Percentiles rank a stretch among this genome's conserved stretches.
Conservation (phyloP, 75 land plant genomes). For the Sequoiadendron giganteum region DNA sequence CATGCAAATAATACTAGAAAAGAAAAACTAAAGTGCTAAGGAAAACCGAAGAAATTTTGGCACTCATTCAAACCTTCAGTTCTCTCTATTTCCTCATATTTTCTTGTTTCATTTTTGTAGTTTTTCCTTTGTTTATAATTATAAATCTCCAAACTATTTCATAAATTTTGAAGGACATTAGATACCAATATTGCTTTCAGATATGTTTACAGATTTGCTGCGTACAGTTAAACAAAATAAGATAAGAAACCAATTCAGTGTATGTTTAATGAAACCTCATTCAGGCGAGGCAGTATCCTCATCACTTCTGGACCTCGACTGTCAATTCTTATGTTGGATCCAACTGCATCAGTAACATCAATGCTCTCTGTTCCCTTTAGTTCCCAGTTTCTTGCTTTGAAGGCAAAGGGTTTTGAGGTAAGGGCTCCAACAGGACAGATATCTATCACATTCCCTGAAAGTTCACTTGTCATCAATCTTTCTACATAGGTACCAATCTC, state of each 20-base stretch:
- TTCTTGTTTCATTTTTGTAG: neutral
- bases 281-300: constrained; percentile 92
- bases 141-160: neutral
- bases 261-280: constrained; percentile 62
- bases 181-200: neutral
- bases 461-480: constrained; percentile 95
- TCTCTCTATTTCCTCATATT: neutral
- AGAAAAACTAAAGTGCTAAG: neutral
- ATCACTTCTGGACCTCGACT: constrained; percentile 99
- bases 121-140: neutral
- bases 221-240: neutral
- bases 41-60: neutral
- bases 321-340: constrained; percentile 92
- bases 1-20: neutral
- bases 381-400: constrained; percentile 98
- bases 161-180: neutral
- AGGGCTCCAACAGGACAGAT: constrained; percentile 98
- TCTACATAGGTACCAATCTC: constrained; percentile 99
- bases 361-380: constrained; percentile 91
- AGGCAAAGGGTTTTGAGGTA: constrained; percentile 97
- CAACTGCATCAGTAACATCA: constrained; percentile 96
- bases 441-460: constrained; percentile 98
- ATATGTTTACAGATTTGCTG: neutral
- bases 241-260: constrained; percentile 1
- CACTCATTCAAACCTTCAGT: neutral